Evolutionary conservation across 768 basidiomycete species (phyloP).

Genomic region (Suillus subalutaceus): DNA sequence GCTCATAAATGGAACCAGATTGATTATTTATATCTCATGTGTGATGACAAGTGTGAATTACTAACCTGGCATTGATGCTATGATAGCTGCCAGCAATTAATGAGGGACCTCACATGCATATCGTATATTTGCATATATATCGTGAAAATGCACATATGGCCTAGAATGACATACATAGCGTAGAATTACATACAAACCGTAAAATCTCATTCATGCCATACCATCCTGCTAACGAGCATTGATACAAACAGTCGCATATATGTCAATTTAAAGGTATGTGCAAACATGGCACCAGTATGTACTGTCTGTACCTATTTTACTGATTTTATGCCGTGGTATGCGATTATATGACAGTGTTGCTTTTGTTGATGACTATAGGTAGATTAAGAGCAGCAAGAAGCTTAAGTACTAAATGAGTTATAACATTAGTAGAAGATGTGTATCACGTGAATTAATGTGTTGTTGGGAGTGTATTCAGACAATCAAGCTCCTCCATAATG

Average conservation of each 20-base stretch:
- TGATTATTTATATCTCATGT: not conserved
- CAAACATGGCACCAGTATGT: not conserved
- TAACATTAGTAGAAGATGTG: too few relatives aligned
- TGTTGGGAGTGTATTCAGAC: too few relatives aligned
- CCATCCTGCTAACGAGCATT: not conserved
- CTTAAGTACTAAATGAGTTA: too few relatives aligned
- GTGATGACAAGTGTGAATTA: slow-evolving; percentile 1
- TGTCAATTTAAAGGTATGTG: not conserved
- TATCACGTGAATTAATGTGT: too few relatives aligned
- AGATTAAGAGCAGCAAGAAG: too few relatives aligned
- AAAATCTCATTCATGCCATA: not conserved
- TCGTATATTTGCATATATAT: too few relatives aligned
- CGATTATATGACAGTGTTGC: too few relatives aligned
- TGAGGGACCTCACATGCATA: not conserved
- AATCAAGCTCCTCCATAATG: too few relatives aligned
- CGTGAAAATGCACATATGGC: not conserved
- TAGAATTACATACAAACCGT: not conserved
- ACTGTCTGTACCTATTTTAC: not conserved
- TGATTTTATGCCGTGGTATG: too few relatives aligned
- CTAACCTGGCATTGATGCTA: not conserved
- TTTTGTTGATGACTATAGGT: too few relatives aligned
- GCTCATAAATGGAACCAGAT: not conserved
- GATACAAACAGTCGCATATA: not conserved
- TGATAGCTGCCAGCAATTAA: not conserved
- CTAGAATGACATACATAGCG: not conserved